phyloP scores from a whole-genome alignment of 2,329 filamentous ascomycete species.

The Venturia aucupariae region DNA sequence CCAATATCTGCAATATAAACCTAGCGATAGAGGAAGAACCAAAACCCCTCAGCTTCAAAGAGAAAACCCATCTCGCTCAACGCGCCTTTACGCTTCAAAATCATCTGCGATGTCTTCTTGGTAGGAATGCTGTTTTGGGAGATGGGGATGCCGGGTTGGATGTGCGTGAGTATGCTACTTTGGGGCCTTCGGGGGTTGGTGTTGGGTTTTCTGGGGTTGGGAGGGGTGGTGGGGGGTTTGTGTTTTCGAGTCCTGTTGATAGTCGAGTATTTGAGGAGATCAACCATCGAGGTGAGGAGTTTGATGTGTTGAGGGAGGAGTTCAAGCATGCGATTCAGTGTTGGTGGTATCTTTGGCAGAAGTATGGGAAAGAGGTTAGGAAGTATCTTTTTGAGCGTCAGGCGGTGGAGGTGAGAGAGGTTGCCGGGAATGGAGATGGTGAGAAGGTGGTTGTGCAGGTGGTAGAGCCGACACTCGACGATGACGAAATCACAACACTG shows the following conservation, averaged over 20 bases:
- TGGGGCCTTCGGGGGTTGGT: not conserved
- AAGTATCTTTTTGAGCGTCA: not conserved
- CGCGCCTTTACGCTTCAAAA: not conserved
- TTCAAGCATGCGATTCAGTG: conserved; percentile 6
- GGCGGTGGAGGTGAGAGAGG: not conserved
- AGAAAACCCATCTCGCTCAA: not conserved
- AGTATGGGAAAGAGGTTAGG: not conserved
- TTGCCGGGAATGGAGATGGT: not conserved
- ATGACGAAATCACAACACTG: not conserved
- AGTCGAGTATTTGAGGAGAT: not conserved
- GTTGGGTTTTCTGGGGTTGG: not conserved
- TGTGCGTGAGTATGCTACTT: not conserved
- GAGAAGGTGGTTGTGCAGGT: not conserved
- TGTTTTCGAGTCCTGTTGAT: not conserved
- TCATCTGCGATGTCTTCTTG: not conserved
- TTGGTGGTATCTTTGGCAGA: not conserved
- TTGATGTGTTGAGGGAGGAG: not conserved
- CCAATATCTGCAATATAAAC: not conserved
- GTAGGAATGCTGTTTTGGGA: not conserved
- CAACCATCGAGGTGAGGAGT: not conserved
- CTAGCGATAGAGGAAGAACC: not conserved
- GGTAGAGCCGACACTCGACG: not conserved
- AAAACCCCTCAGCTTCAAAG: not conserved
- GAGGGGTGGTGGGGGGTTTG: not conserved
- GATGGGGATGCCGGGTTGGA: not conserved